These are phyloP conservation scores for Teratosphaeria nubilosa DNA, from an alignment of 2,329 filamentous ascomycete genomes.

Conservation along the genomic window DNA sequence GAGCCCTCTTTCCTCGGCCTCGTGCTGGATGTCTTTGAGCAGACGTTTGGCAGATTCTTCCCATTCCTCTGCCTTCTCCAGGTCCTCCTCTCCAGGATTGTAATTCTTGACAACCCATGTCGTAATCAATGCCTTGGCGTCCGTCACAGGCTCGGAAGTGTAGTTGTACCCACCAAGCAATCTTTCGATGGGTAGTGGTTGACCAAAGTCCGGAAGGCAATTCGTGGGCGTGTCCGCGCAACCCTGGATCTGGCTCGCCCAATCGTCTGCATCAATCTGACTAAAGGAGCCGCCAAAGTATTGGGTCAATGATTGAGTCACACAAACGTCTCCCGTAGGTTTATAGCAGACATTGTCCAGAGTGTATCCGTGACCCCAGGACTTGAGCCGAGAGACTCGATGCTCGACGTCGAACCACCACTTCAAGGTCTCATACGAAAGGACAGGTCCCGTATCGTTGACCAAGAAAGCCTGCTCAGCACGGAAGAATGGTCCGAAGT, in stretches of 20 bases:
- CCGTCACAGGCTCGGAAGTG: constrained; percentile 46
- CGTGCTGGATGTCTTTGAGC: constrained; percentile 66
- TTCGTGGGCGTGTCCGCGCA: constrained; percentile 62
- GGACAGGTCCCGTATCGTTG: constrained; percentile 74
- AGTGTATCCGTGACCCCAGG: constrained; percentile 54
- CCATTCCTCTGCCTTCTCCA: constrained; percentile 76
- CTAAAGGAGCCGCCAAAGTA: constrained; percentile 67
- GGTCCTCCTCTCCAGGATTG: constrained; percentile 59
- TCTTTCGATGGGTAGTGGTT: constrained; percentile 76
- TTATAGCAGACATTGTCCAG: constrained; percentile 89
- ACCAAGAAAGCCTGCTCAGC: constrained; percentile 89
- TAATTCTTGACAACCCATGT: constrained; percentile 94
- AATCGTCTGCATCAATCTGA: constrained; percentile 46
- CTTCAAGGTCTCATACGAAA: constrained; percentile 75
- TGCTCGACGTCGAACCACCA: constrained; percentile 95
- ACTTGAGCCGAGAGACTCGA: constrained; percentile 62
- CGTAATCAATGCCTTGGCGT: constrained; percentile 71
- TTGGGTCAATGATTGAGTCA: constrained; percentile 82
- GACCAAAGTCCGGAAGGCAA: constrained; percentile 80
- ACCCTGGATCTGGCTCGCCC: constrained; percentile 60
- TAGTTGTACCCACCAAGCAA: constrained; percentile 72
- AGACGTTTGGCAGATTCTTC: constrained; percentile 67
- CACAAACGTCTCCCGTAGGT: constrained; percentile 77
- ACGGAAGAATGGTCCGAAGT: constrained; percentile 92
- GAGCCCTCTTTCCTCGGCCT: constrained; percentile 68